Evolutionary conservation across 2,329 filamentous ascomycete species (phyloP), one percentile per base, ranked within the genome.

Genomic region (Fusarium austroafricanum): DNA sequence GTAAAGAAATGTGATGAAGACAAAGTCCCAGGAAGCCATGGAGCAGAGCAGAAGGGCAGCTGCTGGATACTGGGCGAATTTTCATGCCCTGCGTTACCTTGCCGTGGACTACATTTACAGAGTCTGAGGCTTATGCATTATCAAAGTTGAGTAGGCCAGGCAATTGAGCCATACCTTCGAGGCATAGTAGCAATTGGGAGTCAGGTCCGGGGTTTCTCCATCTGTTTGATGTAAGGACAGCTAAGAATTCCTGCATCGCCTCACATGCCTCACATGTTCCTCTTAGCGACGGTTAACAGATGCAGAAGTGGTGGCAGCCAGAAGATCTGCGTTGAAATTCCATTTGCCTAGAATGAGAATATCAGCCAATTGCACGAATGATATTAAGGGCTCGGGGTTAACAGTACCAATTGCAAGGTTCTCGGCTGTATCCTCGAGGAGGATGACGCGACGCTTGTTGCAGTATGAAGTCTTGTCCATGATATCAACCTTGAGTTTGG

Each of bases 391-490:
- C 11, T 33, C 5, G 12, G 29, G 15, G 17, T 33, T 5, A 18
- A 58, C 67, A 37, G 23, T 85, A 96, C 95, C 92, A 76, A 92
- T 90, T 72, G 92, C 94, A 52, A 99, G 83, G 73, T 97, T 97
- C 70, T 97, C 92, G 1, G 96, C 96, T 3, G 96, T 98, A 73
- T 97, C 93, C 55, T 94, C 93, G 20, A 99, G 84, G 11, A 99
- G 79, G 68, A 98, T 97, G 23, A 97, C 86, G 43, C 96, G 87
- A 54, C 96, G 87, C 79, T 96, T 95, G 79, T 92, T 97, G 82
- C 96, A 99, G 79, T 99, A 99, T 0, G 94, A 89, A 6, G 95
- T 99, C 86, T 97, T 98, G 79, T 99, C 95, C 89, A 99, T 92
- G 76, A 99, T 99, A 70, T 97, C 95, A 9, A 97, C 93, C 82